phyloP scores from a whole-genome alignment of 257 asterid genomes.

The Gardenia jasminoides region DNA sequence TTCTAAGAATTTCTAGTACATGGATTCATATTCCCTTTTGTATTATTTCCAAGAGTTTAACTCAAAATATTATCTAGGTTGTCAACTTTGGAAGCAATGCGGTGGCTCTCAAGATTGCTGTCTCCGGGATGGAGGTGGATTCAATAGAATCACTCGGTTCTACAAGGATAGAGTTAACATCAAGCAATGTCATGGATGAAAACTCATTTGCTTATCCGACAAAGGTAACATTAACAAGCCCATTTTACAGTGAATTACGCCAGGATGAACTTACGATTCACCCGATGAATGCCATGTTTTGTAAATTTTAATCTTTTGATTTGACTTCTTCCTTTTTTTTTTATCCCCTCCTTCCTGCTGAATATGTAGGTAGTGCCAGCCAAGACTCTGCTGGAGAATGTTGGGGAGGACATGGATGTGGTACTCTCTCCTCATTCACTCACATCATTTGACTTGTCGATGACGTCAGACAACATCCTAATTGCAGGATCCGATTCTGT shows the following conservation, averaged over 20 bases:
- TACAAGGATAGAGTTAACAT: constrained; percentile 53
- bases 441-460: constrained; percentile 47
- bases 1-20: background rate
- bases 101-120: constrained; percentile 48
- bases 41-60: background rate
- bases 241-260: background rate
- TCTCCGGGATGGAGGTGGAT: constrained; percentile 43
- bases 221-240: constrained; percentile 58
- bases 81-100: constrained; percentile 60
- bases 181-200: constrained; percentile 62
- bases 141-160: constrained; percentile 40
- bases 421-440: constrained; percentile 53
- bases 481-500: constrained; percentile 33
- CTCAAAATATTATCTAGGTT: constrained; percentile 37
- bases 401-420: constrained; percentile 51
- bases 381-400: constrained; percentile 34
- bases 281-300: background rate
- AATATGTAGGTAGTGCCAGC: constrained; percentile 55
- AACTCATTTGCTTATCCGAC: constrained; percentile 63
- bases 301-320: background rate
- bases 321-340: too few species aligned
- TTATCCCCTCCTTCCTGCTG: background rate
- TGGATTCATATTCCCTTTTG: background rate
- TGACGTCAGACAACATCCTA: constrained; percentile 24
- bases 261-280: background rate